These are phyloP conservation scores for Sanguinoderma infundibulare DNA, from an alignment of 1,284 basidiomycete genomes.

Conservation along the genomic window DNA sequence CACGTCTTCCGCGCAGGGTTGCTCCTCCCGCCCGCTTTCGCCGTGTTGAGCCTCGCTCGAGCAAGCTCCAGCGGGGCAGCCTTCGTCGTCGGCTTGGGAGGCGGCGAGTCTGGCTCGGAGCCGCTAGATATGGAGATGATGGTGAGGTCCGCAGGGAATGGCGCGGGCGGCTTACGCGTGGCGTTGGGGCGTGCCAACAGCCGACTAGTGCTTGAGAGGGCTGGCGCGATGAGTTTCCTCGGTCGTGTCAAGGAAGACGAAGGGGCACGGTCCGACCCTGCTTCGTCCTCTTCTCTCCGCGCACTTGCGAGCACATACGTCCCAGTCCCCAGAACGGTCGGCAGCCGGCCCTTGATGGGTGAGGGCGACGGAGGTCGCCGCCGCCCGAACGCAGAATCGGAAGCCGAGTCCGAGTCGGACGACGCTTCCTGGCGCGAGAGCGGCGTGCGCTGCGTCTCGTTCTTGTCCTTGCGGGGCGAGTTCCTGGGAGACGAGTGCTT, in stretches of 20 bases:
- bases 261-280: slow-evolving; percentile 15
- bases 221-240: not conserved
- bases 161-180: slow-evolving; percentile 3
- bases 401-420: slow-evolving; percentile 3
- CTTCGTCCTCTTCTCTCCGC: slow-evolving; percentile 10
- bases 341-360: slow-evolving; percentile 12
- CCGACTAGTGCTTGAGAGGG: not conserved
- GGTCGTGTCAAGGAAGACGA: slow-evolving; percentile 16
- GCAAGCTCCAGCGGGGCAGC: slow-evolving; percentile 26
- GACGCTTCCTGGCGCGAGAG: slow-evolving; percentile 9
- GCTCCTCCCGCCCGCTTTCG: not conserved
- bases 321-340: not conserved
- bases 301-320: not conserved
- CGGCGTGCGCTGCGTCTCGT: not conserved
- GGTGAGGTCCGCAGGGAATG: slow-evolving; percentile 22
- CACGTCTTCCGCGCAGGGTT: slow-evolving; percentile 10
- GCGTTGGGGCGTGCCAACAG: slow-evolving; percentile 2
- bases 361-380: slow-evolving; percentile 21
- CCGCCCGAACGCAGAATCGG: not conserved
- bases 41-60: slow-evolving; percentile 7
- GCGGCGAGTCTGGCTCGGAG: slow-evolving; percentile 26
- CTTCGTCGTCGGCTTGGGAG: slow-evolving; percentile 6
- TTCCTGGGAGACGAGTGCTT: slow-evolving; percentile 30
- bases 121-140: slow-evolving; percentile 40
- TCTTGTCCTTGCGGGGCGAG: not conserved